Percentiles rank a stretch among this genome's conserved stretches.
Conservation (phyloP, 345 rosid species). For the Triadica sebifera region DNA sequence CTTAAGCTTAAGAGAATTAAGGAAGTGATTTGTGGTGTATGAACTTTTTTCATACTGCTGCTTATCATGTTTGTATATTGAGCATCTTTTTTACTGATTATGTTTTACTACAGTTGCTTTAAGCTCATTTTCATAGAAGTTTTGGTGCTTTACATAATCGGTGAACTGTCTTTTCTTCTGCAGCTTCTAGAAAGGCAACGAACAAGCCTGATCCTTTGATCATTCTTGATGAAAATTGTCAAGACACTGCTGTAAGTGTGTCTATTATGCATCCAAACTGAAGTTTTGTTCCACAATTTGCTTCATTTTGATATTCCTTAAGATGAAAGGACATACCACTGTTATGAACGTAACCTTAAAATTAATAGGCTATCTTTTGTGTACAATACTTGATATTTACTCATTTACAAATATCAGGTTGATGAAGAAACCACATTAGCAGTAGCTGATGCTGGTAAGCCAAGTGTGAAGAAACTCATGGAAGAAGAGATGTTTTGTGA, state of each 20-base stretch:
- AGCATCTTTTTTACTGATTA: not conserved
- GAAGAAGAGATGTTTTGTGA: slow-evolving; percentile 80
- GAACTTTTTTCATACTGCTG: not conserved
- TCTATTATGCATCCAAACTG: not conserved
- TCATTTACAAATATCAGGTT: slow-evolving; percentile 41
- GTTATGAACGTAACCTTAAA: not conserved
- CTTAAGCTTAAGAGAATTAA: not conserved
- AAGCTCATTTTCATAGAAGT: not conserved
- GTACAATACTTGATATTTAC: slow-evolving; percentile 9
- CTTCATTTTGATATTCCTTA: not conserved
- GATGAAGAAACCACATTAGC: slow-evolving; percentile 39
- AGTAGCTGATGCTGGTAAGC: slow-evolving; percentile 25
- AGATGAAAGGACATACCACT: not conserved
- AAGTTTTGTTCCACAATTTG: not conserved
- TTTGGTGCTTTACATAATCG: not conserved
- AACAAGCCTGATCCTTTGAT: slow-evolving; percentile 37
- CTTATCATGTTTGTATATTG: not conserved
- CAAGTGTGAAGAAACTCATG: slow-evolving; percentile 88
- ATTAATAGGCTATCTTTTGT: slow-evolving; percentile 19
- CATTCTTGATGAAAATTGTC: slow-evolving; percentile 34
- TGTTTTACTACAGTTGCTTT: slow-evolving; percentile 12
- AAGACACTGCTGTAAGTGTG: slow-evolving; percentile 47
- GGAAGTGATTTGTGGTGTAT: not conserved
- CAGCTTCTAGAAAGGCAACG: slow-evolving; percentile 42
- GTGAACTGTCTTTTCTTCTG: slow-evolving; percentile 20